Evolutionary conservation across 768 basidiomycete species (phyloP), one percentile per base, ranked within the genome.

Genomic region (Peribolospora baueri): DNA sequence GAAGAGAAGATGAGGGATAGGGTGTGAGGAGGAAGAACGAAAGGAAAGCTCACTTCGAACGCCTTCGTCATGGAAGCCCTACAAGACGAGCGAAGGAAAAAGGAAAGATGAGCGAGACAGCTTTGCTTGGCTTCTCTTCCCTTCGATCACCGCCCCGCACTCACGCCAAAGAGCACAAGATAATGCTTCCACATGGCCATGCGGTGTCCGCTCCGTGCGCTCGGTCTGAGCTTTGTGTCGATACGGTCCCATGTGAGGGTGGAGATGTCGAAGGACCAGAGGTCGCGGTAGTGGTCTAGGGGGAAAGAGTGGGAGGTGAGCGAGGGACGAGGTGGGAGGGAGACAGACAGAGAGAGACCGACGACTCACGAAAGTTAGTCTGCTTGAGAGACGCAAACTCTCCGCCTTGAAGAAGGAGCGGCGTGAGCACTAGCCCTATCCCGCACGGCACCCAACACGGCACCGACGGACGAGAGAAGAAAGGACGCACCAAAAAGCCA

Each of bases 121-220:
- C 25, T 25, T 25, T 1, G 25, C 25, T 25, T 25, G 25, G 25
- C 25, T 25, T 25, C 25, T 25, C 25, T 25, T 25, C 25, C 25
- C 25, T 25, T 25, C 25, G 25, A 25, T 25, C 25, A 48, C 41
- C 8, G 37, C 41, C 25, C 14, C 25, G 5, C 46, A 25, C n/a
- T 7, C 42, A 14, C 55, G 4, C 86, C 88, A 63, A 90, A 93
- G 0, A 91, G 71, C 43, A 90, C 73, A 38, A 90, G 75, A 54
- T 74, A 77, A 53, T 90, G 81, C 64, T 90, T 91, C 83, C 83
- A 91, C 48, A 82, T 70, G 0, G 81, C 81, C 84, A 88, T 86
- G 77, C 86, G 72, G 67, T 86, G 84, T 2, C 87, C 88, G 3
- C 81, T 84, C 46, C 86, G 71, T 5, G 84, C 82, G 45, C 75